These are phyloP conservation scores for Linnemannia elongata DNA, from an alignment of 192 early-diverging fungal species.

Conservation along the genomic window DNA sequence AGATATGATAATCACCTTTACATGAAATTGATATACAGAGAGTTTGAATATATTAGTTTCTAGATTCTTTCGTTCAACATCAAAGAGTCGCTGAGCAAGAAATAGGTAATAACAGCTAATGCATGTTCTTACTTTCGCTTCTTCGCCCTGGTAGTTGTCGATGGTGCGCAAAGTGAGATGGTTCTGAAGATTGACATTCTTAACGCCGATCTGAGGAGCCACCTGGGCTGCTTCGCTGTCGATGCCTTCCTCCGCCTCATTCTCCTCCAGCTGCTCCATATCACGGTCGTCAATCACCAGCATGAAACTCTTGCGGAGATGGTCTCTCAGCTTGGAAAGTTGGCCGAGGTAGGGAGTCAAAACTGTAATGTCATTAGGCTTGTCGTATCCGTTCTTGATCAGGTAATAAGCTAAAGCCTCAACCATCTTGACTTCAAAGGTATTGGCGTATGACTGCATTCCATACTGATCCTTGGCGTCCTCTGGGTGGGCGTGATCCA, in stretches of 20 bases:
- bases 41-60: too few relatives aligned
- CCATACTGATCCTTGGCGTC: constrained; percentile 55
- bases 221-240: not conserved
- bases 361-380: constrained; percentile 63
- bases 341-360: constrained; percentile 71
- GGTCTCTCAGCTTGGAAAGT: constrained; percentile 58
- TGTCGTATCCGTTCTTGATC: constrained; percentile 64
- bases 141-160: constrained; percentile 60
- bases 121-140: too few relatives aligned
- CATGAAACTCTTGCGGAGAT: constrained; percentile 31
- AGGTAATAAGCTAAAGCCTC: constrained; percentile 62
- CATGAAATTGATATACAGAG: not conserved
- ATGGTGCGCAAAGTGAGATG: constrained; percentile 59
- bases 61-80: not conserved
- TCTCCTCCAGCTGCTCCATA: constrained; percentile 41
- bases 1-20: constrained; percentile 60
- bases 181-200: constrained; percentile 30
- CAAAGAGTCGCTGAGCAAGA: not conserved
- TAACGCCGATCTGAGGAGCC: not conserved
- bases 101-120: not conserved
- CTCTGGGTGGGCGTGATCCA: constrained; percentile 63
- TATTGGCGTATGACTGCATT: constrained; percentile 61
- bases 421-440: constrained; percentile 66
- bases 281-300: constrained; percentile 59
- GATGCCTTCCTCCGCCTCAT: constrained; percentile 14